Evolutionary conservation across 176 grass and related monocot species (phyloP).

Genomic region (barley (Hordeum vulgare)): DNA sequence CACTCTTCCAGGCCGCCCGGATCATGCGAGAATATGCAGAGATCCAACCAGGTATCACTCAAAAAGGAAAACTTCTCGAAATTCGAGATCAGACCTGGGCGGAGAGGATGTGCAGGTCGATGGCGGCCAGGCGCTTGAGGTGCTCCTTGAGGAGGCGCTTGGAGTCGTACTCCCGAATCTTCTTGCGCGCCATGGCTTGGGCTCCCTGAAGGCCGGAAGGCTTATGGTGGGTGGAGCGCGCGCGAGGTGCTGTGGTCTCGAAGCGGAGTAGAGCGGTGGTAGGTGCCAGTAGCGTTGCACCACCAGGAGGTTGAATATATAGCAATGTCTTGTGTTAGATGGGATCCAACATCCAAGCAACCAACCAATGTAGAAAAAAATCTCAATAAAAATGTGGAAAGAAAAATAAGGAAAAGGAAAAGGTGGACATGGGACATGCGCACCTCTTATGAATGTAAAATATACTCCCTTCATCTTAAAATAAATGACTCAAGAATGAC

Average conservation of each 20-base stretch:
- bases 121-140: slow-evolving; percentile 71
- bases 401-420: too few species aligned
- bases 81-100: slow-evolving; percentile 39
- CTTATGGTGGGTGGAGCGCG: neutral
- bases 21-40: neutral
- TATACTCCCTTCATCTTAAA: too few species aligned
- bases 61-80: neutral
- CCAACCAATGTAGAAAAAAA: too few species aligned
- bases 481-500: too few species aligned
- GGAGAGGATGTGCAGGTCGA: slow-evolving; percentile 87
- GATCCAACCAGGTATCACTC: slow-evolving; percentile 3
- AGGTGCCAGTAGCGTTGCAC: neutral
- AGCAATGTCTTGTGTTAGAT: neutral
- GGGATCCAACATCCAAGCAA: neutral
- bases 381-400: too few species aligned
- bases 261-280: neutral
- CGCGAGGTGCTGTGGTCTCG: neutral
- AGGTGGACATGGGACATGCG: too few species aligned
- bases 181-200: slow-evolving; percentile 77
- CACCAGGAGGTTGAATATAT: neutral
- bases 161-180: slow-evolving; percentile 98
- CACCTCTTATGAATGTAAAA: too few species aligned
- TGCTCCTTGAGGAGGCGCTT: slow-evolving; percentile 87
- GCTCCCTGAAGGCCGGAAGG: neutral
- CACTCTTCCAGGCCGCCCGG: neutral